A percentile compares a stretch with the other conserved stretches of the same genome.
These are phyloP conservation scores for Phanerochaete carnosa DNA, from an alignment of 768 basidiomycete genomes.

Conservation along the genomic window DNA sequence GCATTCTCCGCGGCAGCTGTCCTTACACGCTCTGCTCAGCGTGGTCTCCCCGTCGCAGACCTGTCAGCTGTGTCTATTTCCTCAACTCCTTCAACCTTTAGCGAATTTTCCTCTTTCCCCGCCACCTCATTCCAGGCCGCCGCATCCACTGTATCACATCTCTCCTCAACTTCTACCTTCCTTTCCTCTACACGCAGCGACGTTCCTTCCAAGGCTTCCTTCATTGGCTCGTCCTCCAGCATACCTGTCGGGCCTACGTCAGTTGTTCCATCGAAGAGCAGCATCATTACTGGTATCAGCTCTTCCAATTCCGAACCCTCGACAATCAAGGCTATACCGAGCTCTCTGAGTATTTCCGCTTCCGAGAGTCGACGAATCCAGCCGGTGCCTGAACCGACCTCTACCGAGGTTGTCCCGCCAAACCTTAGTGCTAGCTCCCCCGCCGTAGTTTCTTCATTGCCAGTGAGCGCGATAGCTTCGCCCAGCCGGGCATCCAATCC, in stretches of 20 bases:
- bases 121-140: slow-evolving; percentile 4
- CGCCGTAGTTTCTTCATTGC: background rate
- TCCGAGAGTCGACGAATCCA: background rate
- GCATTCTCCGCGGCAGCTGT: too few species aligned
- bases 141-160: slow-evolving; percentile 1
- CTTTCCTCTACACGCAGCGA: too few species aligned
- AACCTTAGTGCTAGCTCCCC: background rate
- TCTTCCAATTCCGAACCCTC: background rate
- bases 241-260: too few species aligned
- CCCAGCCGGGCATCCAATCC: background rate
- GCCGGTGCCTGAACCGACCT: background rate
- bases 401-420: background rate
- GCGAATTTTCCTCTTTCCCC: too few species aligned
- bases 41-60: too few species aligned
- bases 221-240: background rate
- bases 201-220: too few species aligned
- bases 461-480: background rate
- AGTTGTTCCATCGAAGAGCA: background rate
- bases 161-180: background rate
- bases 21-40: too few species aligned
- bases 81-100: too few species aligned
- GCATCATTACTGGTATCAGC: background rate
- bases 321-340: too few species aligned
- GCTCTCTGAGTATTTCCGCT: too few species aligned
- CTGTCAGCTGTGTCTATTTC: too few species aligned